Conservation (phyloP, 73 alveolate species). For the Paramecium biaurelia region DNA sequence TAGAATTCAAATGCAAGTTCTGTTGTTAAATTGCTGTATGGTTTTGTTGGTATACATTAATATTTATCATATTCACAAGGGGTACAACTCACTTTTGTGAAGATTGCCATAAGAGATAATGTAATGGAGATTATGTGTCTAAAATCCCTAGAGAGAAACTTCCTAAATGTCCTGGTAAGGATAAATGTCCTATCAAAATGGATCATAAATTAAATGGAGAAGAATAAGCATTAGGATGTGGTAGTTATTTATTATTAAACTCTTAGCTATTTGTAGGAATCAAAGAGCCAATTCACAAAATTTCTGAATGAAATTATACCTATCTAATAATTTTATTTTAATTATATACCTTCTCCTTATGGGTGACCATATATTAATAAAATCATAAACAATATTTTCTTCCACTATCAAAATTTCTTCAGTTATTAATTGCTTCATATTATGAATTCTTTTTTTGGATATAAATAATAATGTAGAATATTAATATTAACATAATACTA, state of each 20-base stretch:
- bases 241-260: background rate
- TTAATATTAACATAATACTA: no score
- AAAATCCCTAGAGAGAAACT: slow-evolving; percentile 3
- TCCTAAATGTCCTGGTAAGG: slow-evolving; percentile 78
- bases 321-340: background rate
- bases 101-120: slow-evolving; percentile 92
- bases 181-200: slow-evolving; percentile 84
- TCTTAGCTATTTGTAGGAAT: slow-evolving; percentile 85
- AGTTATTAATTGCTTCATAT: slow-evolving; percentile 32
- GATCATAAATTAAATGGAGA: slow-evolving; percentile 98
- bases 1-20: slow-evolving; percentile 54
- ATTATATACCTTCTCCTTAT: background rate
- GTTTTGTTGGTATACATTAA: slow-evolving; percentile 89
- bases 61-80: background rate
- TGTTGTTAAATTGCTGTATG: slow-evolving; percentile 96
- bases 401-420: slow-evolving; percentile 59
- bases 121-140: slow-evolving; percentile 87
- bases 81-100: slow-evolving; percentile 99
- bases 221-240: slow-evolving; percentile 98
- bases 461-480: no score
- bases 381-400: slow-evolving; percentile 41
- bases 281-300: slow-evolving; percentile 33
- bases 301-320: background rate
- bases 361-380: background rate
- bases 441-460: no score